phyloP scores from a whole-genome alignment of 148 eudicot genomes.

The Cornus florida region DNA sequence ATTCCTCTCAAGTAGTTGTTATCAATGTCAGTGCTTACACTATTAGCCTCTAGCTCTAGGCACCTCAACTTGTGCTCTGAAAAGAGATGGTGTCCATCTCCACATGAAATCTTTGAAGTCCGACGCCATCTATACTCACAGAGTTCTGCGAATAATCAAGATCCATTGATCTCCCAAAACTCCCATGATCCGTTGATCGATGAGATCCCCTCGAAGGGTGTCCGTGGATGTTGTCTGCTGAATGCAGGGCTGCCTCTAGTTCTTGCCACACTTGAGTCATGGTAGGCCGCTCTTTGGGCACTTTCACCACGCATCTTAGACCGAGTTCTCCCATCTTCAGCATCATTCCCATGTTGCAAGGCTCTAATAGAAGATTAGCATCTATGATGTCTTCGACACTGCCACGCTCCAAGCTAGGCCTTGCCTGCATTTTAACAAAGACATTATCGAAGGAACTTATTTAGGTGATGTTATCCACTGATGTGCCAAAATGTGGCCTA shows the following conservation, averaged over 20 bases:
- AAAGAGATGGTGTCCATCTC: conserved; percentile 37
- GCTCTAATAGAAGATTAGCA: conserved; percentile 40
- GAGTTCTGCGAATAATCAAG: conserved; percentile 27
- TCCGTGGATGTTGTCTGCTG: conserved; percentile 12
- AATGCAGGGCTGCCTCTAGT: conserved; percentile 32
- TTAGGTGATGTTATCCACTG: too few relatives aligned
- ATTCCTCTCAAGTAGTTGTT: conserved; percentile 11
- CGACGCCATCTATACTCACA: conserved; percentile 30
- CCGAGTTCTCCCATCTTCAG: conserved; percentile 50
- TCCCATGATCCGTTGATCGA: conserved; percentile 3
- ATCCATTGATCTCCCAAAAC: conserved; percentile 5
- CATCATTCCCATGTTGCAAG: conserved; percentile 50
- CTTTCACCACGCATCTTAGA: conserved; percentile 40
- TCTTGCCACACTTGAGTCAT: conserved; percentile 51
- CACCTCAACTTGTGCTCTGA: conserved; percentile 42
- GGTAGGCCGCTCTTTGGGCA: conserved; percentile 48
- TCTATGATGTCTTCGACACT: conserved; percentile 42
- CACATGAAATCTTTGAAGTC: conserved; percentile 38
- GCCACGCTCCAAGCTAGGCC: conserved; percentile 41
- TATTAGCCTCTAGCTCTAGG: conserved; percentile 33
- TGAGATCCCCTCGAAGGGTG: conserved; percentile 9
- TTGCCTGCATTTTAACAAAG: conserved; percentile 32
- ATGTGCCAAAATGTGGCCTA: background rate
- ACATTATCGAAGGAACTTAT: too few relatives aligned
- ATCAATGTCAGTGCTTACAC: conserved; percentile 22